phyloP scores from a whole-genome alignment of 2,329 filamentous ascomycete genomes.

The Colletotrichum sp. region DNA sequence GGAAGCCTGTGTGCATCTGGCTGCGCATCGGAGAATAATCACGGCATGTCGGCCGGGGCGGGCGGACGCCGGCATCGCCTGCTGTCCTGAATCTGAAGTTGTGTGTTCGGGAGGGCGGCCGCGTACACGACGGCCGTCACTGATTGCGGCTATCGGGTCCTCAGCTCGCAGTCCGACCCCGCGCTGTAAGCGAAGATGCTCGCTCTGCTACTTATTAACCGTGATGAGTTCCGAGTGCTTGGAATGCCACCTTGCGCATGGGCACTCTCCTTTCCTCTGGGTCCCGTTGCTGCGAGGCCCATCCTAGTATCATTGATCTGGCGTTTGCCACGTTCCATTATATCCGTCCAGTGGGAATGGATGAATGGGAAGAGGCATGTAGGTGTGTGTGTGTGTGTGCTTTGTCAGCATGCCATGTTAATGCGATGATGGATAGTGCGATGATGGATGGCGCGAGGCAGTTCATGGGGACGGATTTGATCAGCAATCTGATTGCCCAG shows the following conservation, averaged over 20 bases:
- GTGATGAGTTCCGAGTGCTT: not conserved
- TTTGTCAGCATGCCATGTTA: too few species aligned
- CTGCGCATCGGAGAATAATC: not conserved
- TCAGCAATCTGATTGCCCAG: not conserved
- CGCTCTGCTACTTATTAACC: not conserved
- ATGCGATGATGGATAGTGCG: not conserved
- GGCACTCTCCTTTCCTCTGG: not conserved
- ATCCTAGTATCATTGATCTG: not conserved
- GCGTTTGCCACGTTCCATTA: not conserved
- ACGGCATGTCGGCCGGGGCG: not conserved
- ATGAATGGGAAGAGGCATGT: not conserved
- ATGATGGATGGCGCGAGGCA: not conserved
- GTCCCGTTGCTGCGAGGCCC: not conserved
- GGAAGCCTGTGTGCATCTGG: not conserved
- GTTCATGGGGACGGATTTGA: not conserved
- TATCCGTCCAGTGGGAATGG: not conserved
- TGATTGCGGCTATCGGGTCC: not conserved
- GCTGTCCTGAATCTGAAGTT: not conserved
- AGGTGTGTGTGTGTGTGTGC: not conserved
- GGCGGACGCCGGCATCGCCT: not conserved
- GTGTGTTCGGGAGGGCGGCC: not conserved
- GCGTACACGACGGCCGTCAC: not conserved
- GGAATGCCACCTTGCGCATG: not conserved
- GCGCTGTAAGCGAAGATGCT: not conserved
- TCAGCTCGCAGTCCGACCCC: not conserved